Evolutionary conservation across 768 basidiomycete species (phyloP).

Genomic region (Lactifluus piperatus): DNA sequence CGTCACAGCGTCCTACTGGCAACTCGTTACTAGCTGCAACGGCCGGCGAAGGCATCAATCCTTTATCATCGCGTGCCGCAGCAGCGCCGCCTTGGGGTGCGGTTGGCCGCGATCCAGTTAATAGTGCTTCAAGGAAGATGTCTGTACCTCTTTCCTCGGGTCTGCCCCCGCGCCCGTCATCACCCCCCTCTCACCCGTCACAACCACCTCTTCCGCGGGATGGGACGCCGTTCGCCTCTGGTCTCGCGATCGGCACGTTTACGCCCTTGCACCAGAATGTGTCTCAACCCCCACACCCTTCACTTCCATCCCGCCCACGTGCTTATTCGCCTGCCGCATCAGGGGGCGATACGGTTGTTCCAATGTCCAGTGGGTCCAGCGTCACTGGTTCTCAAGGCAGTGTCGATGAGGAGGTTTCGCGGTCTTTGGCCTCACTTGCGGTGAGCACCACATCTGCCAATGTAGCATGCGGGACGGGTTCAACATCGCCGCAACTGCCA

Average conservation of each 20-base stretch:
- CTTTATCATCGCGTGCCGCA: constrained; percentile 6
- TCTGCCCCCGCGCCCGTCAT: constrained; percentile 22
- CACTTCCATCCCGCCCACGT: constrained; percentile 25
- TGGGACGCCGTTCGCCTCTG: constrained; percentile 11
- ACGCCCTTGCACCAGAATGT: constrained; percentile 24
- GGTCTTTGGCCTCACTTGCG: constrained; percentile 34
- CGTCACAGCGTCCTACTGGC: constrained; percentile 28
- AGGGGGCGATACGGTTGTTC: constrained; percentile 26
- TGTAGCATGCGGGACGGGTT: constrained; percentile 30
- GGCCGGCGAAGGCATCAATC: constrained; percentile 7
- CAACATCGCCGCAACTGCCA: constrained; percentile 65
- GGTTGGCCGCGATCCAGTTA: not conserved
- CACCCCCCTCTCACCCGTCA: constrained; percentile 19
- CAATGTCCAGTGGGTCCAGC: constrained; percentile 36
- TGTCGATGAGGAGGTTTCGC: constrained; percentile 30
- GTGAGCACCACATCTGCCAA: constrained; percentile 34
- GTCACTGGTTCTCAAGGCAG: constrained; percentile 32
- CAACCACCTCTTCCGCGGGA: constrained; percentile 24
- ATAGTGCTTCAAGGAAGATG: constrained; percentile 20
- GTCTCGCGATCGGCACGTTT: constrained; percentile 22
- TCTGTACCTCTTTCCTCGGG: constrained; percentile 18
- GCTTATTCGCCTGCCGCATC: constrained; percentile 23
- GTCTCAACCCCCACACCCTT: constrained; percentile 24
- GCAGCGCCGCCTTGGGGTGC: constrained; percentile 17
- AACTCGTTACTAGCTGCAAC: constrained; percentile 27